Percentiles rank a stretch among this genome's conserved stretches.
Evolutionary conservation across 805 yeast species (phyloP).

Genomic region (Metschnikowia chrysomelidarum): DNA sequence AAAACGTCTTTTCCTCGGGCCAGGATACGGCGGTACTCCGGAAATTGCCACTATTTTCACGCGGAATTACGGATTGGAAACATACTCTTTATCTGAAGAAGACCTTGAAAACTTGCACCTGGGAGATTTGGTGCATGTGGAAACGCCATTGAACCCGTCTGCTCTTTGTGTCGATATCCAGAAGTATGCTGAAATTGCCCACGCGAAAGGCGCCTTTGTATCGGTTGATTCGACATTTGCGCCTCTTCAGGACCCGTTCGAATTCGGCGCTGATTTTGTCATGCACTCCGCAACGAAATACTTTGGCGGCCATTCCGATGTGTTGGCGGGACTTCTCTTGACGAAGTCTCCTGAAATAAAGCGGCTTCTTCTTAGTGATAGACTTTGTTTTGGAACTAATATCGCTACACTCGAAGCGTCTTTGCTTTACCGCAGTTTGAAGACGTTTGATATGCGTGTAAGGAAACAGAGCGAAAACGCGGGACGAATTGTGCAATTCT

Average conservation of each 20-base stretch:
- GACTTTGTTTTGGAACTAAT: conserved; percentile 74
- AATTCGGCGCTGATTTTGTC: conserved; percentile 82
- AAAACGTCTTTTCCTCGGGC: conserved; percentile 67
- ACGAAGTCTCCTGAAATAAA: conserved; percentile 54
- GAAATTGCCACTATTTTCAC: conserved; percentile 63
- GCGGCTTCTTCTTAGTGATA: conserved; percentile 52
- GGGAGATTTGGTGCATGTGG: conserved; percentile 82
- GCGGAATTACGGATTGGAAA: conserved; percentile 57
- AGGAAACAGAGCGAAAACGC: conserved; percentile 64
- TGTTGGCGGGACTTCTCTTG: conserved; percentile 76
- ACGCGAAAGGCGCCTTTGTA: conserved; percentile 69
- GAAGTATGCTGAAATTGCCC: conserved; percentile 67
- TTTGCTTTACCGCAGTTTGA: conserved; percentile 71
- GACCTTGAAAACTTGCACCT: conserved; percentile 46
- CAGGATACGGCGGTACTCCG: conserved; percentile 84
- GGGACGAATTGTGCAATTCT: conserved; percentile 54
- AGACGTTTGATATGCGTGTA: conserved; percentile 77
- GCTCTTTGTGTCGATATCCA: conserved; percentile 65
- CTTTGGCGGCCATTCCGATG: conserved; percentile 94
- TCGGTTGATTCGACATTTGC: conserved; percentile 88
- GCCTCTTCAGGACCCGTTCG: conserved; percentile 79
- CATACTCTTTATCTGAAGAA: conserved; percentile 31
- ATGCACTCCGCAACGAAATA: conserved; percentile 93
- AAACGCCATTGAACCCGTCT: conserved; percentile 86
- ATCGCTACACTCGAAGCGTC: conserved; percentile 76